Evolutionary conservation across 1,284 basidiomycete species (phyloP).

Genomic region (Leccinum solheimii): DNA sequence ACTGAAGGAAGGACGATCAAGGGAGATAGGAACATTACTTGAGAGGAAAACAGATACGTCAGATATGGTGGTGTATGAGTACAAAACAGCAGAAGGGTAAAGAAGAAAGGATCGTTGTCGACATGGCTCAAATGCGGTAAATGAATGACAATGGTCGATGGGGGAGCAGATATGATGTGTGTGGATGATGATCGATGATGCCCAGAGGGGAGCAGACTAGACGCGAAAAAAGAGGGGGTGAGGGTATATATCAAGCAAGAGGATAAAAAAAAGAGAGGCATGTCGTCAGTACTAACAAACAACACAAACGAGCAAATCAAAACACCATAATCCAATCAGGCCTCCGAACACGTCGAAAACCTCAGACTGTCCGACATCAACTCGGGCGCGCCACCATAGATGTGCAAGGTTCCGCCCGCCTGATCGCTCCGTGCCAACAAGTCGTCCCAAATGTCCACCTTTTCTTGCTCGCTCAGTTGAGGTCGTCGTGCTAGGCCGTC

Average conservation of each 20-base stretch:
- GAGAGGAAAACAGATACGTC: conserved; percentile 10
- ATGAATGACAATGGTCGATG: too few species aligned
- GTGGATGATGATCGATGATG: too few species aligned
- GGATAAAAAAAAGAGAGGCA: not conserved
- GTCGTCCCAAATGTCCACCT: conserved; percentile 68
- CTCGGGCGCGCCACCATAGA: conserved; percentile 38
- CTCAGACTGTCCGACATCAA: conserved; percentile 48
- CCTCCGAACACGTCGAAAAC: conserved; percentile 36
- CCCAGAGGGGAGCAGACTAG: too few species aligned
- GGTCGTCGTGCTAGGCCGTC: conserved; percentile 31
- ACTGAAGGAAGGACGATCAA: not conserved
- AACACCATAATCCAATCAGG: not conserved
- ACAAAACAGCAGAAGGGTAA: not conserved
- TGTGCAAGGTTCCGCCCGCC: conserved; percentile 69
- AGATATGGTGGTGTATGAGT: conserved; percentile 13
- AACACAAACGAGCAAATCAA: not conserved
- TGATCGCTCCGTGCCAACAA: conserved; percentile 59
- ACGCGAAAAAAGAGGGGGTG: not conserved
- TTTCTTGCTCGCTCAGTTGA: conserved; percentile 61
- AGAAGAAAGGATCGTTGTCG: too few species aligned
- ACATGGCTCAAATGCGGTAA: too few species aligned
- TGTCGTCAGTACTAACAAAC: not conserved
- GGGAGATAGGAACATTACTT: not conserved
- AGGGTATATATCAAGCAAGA: not conserved
- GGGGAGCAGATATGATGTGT: too few species aligned